Conservation (phyloP, 2,329 filamentous ascomycete genomes). For the Sporothrix globosa region DNA sequence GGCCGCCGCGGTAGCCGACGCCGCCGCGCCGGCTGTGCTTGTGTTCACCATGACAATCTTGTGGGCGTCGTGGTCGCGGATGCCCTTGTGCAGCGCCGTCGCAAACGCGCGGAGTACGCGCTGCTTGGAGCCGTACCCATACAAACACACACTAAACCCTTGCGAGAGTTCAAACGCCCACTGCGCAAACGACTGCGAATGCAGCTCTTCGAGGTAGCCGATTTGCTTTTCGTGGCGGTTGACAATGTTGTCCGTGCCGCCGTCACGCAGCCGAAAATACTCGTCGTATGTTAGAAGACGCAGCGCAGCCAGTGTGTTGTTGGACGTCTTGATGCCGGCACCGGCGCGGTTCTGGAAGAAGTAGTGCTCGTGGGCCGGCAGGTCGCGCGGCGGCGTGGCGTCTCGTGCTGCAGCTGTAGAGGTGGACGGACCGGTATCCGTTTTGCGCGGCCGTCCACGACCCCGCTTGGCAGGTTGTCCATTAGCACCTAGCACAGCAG, state of each 20-base stretch:
- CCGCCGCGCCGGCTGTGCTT: constrained; percentile 51
- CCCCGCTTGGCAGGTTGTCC: constrained; percentile 43
- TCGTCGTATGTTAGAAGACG: constrained; percentile 86
- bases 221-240: constrained; percentile 72
- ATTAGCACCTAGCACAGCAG: constrained; percentile 42
- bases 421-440: constrained; percentile 43
- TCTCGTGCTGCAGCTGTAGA: constrained; percentile 33
- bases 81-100: constrained; percentile 62
- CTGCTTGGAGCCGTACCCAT: constrained; percentile 90
- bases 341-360: constrained; percentile 90
- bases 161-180: constrained; percentile 90
- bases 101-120: constrained; percentile 75
- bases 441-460: constrained; percentile 35
- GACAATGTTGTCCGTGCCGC: constrained; percentile 51
- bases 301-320: constrained; percentile 76
- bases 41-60: constrained; percentile 86
- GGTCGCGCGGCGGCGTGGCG: constrained; percentile 76
- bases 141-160: constrained; percentile 86
- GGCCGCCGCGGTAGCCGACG: constrained; percentile 54
- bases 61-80: constrained; percentile 43
- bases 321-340: constrained; percentile 74
- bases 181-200: constrained; percentile 81
- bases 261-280: constrained; percentile 73
- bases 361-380: constrained; percentile 87
- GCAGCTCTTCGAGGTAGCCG: constrained; percentile 71